These are phyloP conservation scores for Sphaerulina vaccinii DNA, from an alignment of 2,329 filamentous ascomycete genomes.

Conservation along the genomic window DNA sequence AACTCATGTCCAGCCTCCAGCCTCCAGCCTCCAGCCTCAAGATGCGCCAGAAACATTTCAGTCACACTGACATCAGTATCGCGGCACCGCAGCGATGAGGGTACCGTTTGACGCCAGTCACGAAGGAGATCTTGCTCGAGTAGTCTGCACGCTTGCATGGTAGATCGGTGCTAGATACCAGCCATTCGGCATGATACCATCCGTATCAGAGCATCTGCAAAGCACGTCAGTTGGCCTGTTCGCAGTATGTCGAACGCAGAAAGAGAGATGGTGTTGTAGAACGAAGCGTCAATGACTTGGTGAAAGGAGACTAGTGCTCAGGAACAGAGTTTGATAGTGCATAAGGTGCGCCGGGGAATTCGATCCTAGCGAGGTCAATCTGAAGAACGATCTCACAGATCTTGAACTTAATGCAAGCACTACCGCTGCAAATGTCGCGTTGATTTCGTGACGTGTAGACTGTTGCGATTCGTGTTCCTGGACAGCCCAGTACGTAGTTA, in stretches of 20 bases:
- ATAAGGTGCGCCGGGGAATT: conserved; percentile 6
- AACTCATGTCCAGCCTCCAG: not conserved
- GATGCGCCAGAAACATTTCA: not conserved
- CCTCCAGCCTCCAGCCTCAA: not conserved
- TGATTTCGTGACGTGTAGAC: conserved; percentile 14
- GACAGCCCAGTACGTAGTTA: conserved; percentile 5
- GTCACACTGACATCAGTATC: conserved; percentile 9
- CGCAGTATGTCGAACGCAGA: not conserved
- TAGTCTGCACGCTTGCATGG: not conserved
- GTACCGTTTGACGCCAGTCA: not conserved
- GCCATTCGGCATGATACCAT: not conserved
- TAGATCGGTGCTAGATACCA: not conserved
- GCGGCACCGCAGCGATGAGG: not conserved
- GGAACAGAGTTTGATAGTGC: conserved; percentile 21
- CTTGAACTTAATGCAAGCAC: conserved; percentile 15
- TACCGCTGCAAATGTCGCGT: conserved; percentile 8
- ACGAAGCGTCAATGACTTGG: conserved; percentile 23
- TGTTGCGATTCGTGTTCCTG: not conserved
- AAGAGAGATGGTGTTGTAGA: conserved; percentile 1
- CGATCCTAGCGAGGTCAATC: conserved; percentile 12
- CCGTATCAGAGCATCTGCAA: not conserved
- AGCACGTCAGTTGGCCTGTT: not conserved
- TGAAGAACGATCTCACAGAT: conserved; percentile 9
- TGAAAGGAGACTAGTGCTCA: conserved; percentile 24
- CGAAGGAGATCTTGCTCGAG: conserved; percentile 1